Evolutionary conservation across 2,329 filamentous ascomycete genomes (phyloP).

Genomic region (Acrodontium crateriforme): DNA sequence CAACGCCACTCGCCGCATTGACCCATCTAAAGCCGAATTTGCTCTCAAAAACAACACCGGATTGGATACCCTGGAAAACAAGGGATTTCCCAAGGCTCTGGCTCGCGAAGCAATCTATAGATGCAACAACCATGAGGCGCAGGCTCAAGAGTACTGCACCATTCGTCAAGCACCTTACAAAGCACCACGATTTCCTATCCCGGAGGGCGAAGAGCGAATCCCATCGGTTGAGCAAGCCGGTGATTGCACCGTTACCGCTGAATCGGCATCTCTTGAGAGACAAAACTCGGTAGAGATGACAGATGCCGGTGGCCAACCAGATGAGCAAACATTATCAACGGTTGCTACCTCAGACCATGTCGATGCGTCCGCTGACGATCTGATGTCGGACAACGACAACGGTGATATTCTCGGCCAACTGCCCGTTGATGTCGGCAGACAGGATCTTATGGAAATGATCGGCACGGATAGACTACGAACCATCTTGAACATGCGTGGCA

Average conservation of each 20-base stretch:
- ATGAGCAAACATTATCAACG: too few relatives aligned
- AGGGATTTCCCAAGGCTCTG: constrained; percentile 46
- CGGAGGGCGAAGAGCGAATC: constrained; percentile 7
- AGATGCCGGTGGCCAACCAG: constrained; percentile 2
- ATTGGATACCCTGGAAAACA: constrained; percentile 31
- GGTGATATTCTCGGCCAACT: constrained; percentile 9
- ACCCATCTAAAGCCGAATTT: constrained; percentile 38
- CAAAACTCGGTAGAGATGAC: constrained; percentile 8
- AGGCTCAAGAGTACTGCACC: constrained; percentile 61
- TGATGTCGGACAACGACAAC: constrained; percentile 12
- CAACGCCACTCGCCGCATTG: constrained; percentile 36
- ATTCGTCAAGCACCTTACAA: constrained; percentile 20
- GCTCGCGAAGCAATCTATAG: constrained; percentile 70
- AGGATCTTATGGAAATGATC: constrained; percentile 14
- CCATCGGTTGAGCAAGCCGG: background rate
- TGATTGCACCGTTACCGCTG: background rate
- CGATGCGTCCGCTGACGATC: constrained; percentile 6
- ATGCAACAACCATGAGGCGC: constrained; percentile 50
- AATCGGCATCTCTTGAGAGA: background rate
- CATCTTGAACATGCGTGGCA: constrained; percentile 5
- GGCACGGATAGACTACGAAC: constrained; percentile 3
- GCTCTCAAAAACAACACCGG: constrained; percentile 34
- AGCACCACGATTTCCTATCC: constrained; percentile 18
- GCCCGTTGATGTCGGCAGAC: constrained; percentile 10
- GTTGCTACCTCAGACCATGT: constrained; percentile 1